These are phyloP conservation scores for Aspergillus asperescens DNA, from an alignment of 495 filamentous ascomycete species.

Conservation along the genomic window DNA sequence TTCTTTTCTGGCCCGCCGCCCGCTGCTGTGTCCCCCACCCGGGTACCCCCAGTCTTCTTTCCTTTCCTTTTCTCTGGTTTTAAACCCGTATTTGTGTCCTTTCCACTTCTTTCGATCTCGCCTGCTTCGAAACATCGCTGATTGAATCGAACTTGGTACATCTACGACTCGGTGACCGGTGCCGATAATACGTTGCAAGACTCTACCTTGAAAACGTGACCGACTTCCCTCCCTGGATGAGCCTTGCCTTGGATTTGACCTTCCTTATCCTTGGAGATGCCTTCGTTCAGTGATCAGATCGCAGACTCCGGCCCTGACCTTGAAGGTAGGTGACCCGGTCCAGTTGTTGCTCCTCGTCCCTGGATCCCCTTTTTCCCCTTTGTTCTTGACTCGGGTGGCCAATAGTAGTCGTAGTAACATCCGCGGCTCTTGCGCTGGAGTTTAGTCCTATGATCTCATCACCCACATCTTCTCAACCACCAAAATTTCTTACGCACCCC, in stretches of 20 bases:
- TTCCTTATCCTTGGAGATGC: constrained; percentile 19
- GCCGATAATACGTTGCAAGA: not conserved
- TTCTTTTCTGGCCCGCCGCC: not conserved
- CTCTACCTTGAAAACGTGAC: not conserved
- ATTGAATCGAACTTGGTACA: not conserved
- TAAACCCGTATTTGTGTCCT: not conserved
- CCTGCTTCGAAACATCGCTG: not conserved
- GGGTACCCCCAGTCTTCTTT: constrained; percentile 6
- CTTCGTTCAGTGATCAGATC: constrained; percentile 32
- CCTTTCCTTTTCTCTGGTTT: constrained; percentile 4
- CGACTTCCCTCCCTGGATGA: not conserved
- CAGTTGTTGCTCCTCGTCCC: constrained; percentile 1
- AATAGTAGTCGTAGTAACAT: constrained; percentile 21
- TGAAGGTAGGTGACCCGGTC: constrained; percentile 31
- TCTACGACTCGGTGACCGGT: not conserved
- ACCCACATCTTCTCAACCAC: constrained; percentile 9
- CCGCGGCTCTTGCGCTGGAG: constrained; percentile 13
- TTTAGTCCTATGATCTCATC: constrained; percentile 22
- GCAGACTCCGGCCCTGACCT: constrained; percentile 24
- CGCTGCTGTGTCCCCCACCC: not conserved
- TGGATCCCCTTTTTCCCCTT: constrained; percentile 5
- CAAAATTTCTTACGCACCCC: not conserved
- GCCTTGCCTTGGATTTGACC: not conserved
- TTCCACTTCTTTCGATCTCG: not conserved
- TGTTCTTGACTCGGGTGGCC: constrained; percentile 12